These are phyloP conservation scores for Pseudogymnoascus sp. DNA, from an alignment of 2,329 filamentous ascomycete species.

Conservation along the genomic window DNA sequence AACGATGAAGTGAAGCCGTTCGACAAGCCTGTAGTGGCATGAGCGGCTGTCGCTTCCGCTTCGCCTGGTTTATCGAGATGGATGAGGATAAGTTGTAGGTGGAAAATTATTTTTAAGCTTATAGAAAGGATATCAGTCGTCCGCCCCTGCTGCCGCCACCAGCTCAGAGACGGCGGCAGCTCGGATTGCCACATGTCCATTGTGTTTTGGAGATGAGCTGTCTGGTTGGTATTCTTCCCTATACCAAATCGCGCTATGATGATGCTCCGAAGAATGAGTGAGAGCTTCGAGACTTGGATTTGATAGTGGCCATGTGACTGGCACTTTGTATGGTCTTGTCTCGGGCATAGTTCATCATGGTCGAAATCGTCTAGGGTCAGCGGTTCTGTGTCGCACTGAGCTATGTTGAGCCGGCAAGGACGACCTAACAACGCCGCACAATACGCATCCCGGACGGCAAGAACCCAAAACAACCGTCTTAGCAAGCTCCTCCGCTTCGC, in stretches of 20 bases:
- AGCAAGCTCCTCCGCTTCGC: slow-evolving; percentile 11
- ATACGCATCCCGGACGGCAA: slow-evolving; percentile 13
- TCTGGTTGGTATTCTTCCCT: slow-evolving; percentile 1
- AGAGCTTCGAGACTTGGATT: slow-evolving; percentile 12
- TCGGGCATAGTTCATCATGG: slow-evolving; percentile 3
- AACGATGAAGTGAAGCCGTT: slow-evolving; percentile 5
- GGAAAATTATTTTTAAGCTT: slow-evolving; percentile 13
- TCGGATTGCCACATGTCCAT: slow-evolving; percentile 11
- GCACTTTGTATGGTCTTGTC: slow-evolving; percentile 11
- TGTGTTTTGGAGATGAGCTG: slow-evolving; percentile 11
- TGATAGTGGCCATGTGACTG: slow-evolving; percentile 12
- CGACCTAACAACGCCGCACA: slow-evolving; percentile 12
- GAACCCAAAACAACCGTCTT: slow-evolving; percentile 12
- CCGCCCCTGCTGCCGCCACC: slow-evolving; percentile 9
- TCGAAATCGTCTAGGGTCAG: not conserved
- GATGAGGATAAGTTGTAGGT: slow-evolving; percentile 13
- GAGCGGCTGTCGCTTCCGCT: not conserved
- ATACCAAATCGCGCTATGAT: slow-evolving; percentile 11
- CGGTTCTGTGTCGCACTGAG: slow-evolving; percentile 11
- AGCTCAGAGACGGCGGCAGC: slow-evolving; percentile 7
- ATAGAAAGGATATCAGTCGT: slow-evolving; percentile 12
- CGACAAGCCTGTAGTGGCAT: not conserved
- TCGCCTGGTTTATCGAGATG: slow-evolving; percentile 11
- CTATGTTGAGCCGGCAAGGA: slow-evolving; percentile 13
- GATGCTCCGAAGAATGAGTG: slow-evolving; percentile 12